Base-by-base conservation (phyloP, 208 protist species). In the Acanthamoeba healyi region DNA sequence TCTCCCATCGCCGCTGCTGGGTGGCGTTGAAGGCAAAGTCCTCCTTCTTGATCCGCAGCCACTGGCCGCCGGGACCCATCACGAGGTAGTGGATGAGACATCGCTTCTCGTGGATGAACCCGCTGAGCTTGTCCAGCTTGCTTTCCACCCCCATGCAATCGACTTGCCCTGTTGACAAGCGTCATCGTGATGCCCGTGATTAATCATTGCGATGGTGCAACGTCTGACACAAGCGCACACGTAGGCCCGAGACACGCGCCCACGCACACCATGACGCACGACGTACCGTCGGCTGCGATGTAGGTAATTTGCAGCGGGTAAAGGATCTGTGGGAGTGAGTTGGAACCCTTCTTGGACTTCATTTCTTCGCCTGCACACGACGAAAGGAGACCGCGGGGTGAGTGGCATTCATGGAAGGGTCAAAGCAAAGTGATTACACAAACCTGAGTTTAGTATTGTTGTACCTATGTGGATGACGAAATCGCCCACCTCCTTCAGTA, bases 41-140 rank as follows among this genome's bases (percentile, higher is more conserved):
- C 40, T 91, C 84, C 84, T 91, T 91, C 34, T 40, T 17, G 24
- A 91, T 51, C 24, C 56, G 34, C 38, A 17, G 26, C 84, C 84
- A 91, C 9, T 91, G 12, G 44, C 84, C 84, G 42, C 15, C 56
- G 14, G 22, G 6, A 1, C 26, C 67, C 29, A 91, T 26, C 15
- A 70, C 84, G 26, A 74, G 2, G 84, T 91, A 91, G 36, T 65
- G 51, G 5, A 3, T 44, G 26, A 91, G 84, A 22, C 84, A 91
- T 44, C 42, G 51, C 56, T 91, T 91, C 84, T 91, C 84, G 54
- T 91, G 84, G 12, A 91, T 72, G 54, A 91, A 91, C 15, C 84
- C 84, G 9, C 29, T 91, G 17, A 91, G 84, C 40, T 91, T 91
- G 54, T 91, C 84, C 54, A 91, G 36, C 84, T 91, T 91, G 84